These are phyloP conservation scores for Aspergillus diversus DNA, from an alignment of 495 filamentous ascomycete species.

Conservation along the genomic window DNA sequence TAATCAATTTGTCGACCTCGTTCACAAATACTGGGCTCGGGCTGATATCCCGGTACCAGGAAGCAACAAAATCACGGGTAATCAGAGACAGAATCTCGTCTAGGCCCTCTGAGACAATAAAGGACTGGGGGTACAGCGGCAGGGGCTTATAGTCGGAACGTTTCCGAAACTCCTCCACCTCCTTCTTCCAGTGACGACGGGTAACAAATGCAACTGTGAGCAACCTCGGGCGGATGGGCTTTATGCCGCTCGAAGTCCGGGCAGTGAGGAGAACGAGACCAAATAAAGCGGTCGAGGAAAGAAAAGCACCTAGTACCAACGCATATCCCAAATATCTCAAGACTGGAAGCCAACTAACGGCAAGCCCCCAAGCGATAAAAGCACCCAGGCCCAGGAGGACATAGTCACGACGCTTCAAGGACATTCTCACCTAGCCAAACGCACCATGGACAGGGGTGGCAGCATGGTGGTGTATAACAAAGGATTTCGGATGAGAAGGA, in stretches of 20 bases:
- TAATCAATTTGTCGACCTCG: constrained; percentile 80
- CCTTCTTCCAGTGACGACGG: constrained; percentile 66
- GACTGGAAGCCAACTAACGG: constrained; percentile 75
- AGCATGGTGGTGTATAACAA: constrained; percentile 36
- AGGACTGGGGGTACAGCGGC: constrained; percentile 77
- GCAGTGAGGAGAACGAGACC: constrained; percentile 64
- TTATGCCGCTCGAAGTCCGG: constrained; percentile 46
- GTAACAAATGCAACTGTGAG: constrained; percentile 61
- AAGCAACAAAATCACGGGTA: constrained; percentile 80
- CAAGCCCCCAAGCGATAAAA: constrained; percentile 86
- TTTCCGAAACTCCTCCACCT: constrained; percentile 62
- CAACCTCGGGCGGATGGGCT: constrained; percentile 30
- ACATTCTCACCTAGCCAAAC: constrained; percentile 60
- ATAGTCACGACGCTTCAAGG: constrained; percentile 76
- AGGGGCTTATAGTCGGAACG: constrained; percentile 51
- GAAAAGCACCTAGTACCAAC: constrained; percentile 65
- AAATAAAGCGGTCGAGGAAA: constrained; percentile 56
- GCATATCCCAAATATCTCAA: constrained; percentile 82
- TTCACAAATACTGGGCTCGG: constrained; percentile 76
- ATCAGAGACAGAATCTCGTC: constrained; percentile 80
- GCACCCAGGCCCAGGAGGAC: constrained; percentile 66
- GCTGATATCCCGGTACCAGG: constrained; percentile 90
- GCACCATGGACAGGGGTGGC: constrained; percentile 24
- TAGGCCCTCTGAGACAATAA: constrained; percentile 76
- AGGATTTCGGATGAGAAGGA: background rate